These are phyloP conservation scores for Rhododendron mucronatum DNA, from an alignment of 148 eudicot genomes.

Conservation along the genomic window DNA sequence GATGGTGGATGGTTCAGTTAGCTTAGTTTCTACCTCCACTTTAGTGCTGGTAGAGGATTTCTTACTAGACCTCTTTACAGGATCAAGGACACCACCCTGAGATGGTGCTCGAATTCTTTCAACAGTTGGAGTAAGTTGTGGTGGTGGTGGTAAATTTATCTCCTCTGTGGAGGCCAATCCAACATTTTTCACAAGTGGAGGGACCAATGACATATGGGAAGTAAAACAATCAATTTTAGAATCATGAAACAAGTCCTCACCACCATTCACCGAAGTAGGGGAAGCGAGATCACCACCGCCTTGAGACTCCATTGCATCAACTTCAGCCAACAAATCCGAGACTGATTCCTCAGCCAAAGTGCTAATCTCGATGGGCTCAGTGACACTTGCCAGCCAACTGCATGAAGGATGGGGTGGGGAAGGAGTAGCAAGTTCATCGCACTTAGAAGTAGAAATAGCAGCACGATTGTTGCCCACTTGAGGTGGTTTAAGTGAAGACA, in stretches of 20 bases:
- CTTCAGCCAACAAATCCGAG: slow-evolving; percentile 89
- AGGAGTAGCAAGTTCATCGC: slow-evolving; percentile 30
- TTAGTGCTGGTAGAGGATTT: slow-evolving; percentile 35
- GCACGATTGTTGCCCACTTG: slow-evolving; percentile 22
- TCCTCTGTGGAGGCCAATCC: slow-evolving; percentile 50
- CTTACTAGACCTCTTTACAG: slow-evolving; percentile 28
- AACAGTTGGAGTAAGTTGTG: slow-evolving; percentile 26
- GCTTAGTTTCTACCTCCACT: slow-evolving; percentile 35
- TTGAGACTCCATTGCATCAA: slow-evolving; percentile 91
- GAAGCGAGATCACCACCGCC: slow-evolving; percentile 48
- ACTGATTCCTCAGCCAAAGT: slow-evolving; percentile 89
- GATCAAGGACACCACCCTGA: slow-evolving; percentile 27
- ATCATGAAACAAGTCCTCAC: slow-evolving; percentile 52
- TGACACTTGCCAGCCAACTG: slow-evolving; percentile 45
- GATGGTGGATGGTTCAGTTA: slow-evolving; percentile 12
- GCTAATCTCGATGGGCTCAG: slow-evolving; percentile 74
- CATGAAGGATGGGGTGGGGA: slow-evolving; percentile 39
- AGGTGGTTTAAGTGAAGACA: slow-evolving; percentile 31
- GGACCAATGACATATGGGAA: slow-evolving; percentile 58
- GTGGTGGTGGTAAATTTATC: slow-evolving; percentile 28
- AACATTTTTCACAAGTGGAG: slow-evolving; percentile 44
- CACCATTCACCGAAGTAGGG: slow-evolving; percentile 56
- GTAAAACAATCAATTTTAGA: slow-evolving; percentile 62
- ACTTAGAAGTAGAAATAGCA: slow-evolving; percentile 20
- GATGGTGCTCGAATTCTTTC: slow-evolving; percentile 25